Evolutionary conservation across 345 rosid genomes (phyloP), one percentile per base, ranked within the genome.

Genomic region (Mercurialis annua): DNA sequence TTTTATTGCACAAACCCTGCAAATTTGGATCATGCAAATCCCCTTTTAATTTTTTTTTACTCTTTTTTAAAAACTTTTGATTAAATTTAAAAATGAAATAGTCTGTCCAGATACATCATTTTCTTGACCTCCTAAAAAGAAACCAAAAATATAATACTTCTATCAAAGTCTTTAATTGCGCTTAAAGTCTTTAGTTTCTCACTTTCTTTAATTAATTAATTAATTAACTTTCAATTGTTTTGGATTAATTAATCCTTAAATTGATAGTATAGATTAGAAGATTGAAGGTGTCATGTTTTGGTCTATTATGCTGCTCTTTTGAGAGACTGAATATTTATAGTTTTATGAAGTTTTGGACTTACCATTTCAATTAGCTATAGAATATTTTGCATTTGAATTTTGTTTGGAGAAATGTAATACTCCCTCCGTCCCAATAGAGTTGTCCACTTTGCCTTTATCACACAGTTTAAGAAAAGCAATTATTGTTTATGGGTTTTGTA

Each of bases 1-100:
- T 73, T 75, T 73, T 75, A 67, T 60, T 67, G 64, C 72, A 69
- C 68, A 68, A 20, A 26, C 44, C 46, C 72, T 44, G 71, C 63
- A 62, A 68, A 17, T 57, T 24, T 27, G 70, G 68, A 70, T 73
- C 54, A 54, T 59, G 59, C 75, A 69, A 72, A 74, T 64, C 67
- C 51, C 21, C 57, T 10, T 38, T 33, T 11, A 43, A 23, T 62
- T 6, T 55, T 18, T 42, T 61, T 46, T 52, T 46, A 50, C 18
- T 33, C 15, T 55, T 40, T 48, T 15, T 18, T 4, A 6, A 7
- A 7, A 17, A 14, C 1, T 5, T 20, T 16, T 21, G 44, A 43
- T 10, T 27, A n/a, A 31, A 56, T 44, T 33, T 15, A 49, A 57
- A 47, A 67, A 76, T 31, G 36, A 60, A 62, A 53, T 47, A 38